Evolutionary conservation across 257 asterid genomes (phyloP).

Genomic region (Jacaranda mimosifolia): DNA sequence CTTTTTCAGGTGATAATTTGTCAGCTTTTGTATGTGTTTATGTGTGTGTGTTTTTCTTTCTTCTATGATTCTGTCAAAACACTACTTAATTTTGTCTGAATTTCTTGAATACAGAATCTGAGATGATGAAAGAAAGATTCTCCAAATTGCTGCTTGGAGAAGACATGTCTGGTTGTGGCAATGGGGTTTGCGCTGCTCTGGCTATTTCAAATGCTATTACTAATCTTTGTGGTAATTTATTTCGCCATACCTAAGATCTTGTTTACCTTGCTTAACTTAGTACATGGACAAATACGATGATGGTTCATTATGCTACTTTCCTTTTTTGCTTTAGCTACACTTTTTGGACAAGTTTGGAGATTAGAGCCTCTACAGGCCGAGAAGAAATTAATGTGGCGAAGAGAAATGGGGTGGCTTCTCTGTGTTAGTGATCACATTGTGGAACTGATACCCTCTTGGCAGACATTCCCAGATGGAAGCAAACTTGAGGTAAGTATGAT

Average conservation of each 20-base stretch:
- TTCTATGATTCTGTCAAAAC: background rate
- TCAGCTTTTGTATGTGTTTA: background rate
- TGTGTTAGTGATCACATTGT: conserved; percentile 85
- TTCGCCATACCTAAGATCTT: background rate
- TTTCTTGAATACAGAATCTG: conserved; percentile 53
- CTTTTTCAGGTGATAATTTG: conserved; percentile 54
- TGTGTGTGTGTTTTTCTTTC: background rate
- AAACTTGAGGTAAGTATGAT: conserved; percentile 63
- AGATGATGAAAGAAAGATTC: conserved; percentile 83
- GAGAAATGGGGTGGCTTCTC: conserved; percentile 89
- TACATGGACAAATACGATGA: background rate
- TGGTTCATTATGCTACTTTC: background rate
- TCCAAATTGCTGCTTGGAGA: conserved; percentile 84
- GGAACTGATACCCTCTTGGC: conserved; percentile 75
- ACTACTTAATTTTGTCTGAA: background rate
- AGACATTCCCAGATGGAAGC: conserved; percentile 82
- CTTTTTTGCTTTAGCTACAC: conserved; percentile 56
- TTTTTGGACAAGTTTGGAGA: conserved; percentile 90
- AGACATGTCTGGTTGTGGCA: conserved; percentile 90
- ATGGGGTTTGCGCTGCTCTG: conserved; percentile 77
- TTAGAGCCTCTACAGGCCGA: conserved; percentile 72
- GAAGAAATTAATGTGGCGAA: conserved; percentile 76
- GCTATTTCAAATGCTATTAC: conserved; percentile 84
- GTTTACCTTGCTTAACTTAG: conserved; percentile 3
- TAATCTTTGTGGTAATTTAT: conserved; percentile 70